phyloP scores from a whole-genome alignment of 805 yeast genomes.

The Wickerhamiella nectarea region DNA sequence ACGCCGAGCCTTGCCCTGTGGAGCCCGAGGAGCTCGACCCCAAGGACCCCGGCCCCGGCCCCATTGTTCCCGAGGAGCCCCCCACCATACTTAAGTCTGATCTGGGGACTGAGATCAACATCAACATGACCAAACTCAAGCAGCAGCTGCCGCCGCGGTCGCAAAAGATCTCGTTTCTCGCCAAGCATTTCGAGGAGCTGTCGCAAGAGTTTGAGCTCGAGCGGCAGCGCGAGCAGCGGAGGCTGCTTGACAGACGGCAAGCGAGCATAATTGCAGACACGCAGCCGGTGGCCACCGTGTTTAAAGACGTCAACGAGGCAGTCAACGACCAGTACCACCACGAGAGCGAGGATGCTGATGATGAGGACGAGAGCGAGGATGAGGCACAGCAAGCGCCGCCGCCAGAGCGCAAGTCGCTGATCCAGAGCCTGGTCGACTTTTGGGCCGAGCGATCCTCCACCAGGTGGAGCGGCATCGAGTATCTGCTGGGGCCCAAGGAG shows the following conservation, averaged over 20 bases:
- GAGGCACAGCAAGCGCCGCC: not conserved
- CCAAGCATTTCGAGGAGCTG: slow-evolving; percentile 62
- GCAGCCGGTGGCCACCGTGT: slow-evolving; percentile 82
- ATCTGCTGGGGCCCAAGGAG: slow-evolving; percentile 67
- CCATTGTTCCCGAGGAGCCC: no score
- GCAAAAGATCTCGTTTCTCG: slow-evolving; percentile 26
- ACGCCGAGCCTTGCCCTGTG: no score
- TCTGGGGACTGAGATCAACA: slow-evolving; percentile 17
- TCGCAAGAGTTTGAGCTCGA: slow-evolving; percentile 80
- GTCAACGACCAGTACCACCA: slow-evolving; percentile 27
- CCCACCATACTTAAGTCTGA: slow-evolving; percentile 10
- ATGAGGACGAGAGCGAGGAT: slow-evolving; percentile 7
- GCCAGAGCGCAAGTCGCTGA: slow-evolving; percentile 54
- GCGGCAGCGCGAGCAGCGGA: slow-evolving; percentile 62
- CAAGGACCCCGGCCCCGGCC: no score
- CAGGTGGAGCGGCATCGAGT: slow-evolving; percentile 82
- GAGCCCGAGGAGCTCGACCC: no score
- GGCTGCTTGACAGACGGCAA: slow-evolving; percentile 41
- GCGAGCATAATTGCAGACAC: slow-evolving; percentile 62
- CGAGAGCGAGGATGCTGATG: slow-evolving; percentile 9
- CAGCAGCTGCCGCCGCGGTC: slow-evolving; percentile 18
- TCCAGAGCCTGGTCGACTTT: slow-evolving; percentile 74
- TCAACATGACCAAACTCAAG: slow-evolving; percentile 36
- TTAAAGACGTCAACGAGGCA: slow-evolving; percentile 77
- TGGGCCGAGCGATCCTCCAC: slow-evolving; percentile 98